Percentiles rank a stretch among this genome's conserved stretches.
These are phyloP conservation scores for Pseudopithomyces chartarum DNA, from an alignment of 2,329 filamentous ascomycete genomes.

Conservation along the genomic window DNA sequence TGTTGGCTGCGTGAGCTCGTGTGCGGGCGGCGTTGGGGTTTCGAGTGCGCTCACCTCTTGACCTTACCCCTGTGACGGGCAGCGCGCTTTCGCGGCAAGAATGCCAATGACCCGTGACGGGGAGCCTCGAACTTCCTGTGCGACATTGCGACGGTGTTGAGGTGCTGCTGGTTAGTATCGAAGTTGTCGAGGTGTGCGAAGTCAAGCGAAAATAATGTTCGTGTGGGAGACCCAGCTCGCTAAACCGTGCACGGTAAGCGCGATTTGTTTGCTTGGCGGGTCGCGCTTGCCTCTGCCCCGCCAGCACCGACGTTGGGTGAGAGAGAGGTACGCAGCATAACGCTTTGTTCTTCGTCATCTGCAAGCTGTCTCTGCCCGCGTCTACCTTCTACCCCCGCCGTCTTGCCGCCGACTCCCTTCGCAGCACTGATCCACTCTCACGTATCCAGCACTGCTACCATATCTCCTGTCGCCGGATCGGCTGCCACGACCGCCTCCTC, in stretches of 20 bases:
- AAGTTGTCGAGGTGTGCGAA: conserved; percentile 27
- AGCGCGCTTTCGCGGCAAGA: conserved; percentile 76
- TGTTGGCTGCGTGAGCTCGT: conserved; percentile 48
- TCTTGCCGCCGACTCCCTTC: conserved; percentile 25
- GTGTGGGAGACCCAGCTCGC: conserved; percentile 8
- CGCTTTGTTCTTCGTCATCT: conserved; percentile 24
- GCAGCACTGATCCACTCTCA: conserved; percentile 2
- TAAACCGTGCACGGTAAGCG: not conserved
- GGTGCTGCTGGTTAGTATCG: conserved; percentile 43
- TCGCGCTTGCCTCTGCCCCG: not conserved
- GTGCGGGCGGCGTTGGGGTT: conserved; percentile 18
- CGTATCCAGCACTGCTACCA: conserved; percentile 11
- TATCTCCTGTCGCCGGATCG: conserved; percentile 22
- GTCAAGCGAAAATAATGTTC: conserved; percentile 17
- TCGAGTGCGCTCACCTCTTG: conserved; percentile 80
- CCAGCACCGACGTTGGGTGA: not conserved
- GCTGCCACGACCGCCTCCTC: conserved; percentile 31
- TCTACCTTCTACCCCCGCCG: conserved; percentile 24
- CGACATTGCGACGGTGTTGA: conserved; percentile 50
- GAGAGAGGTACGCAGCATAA: conserved; percentile 3
- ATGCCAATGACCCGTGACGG: conserved; percentile 79
- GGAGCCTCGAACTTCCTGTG: conserved; percentile 82
- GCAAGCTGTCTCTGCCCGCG: conserved; percentile 27
- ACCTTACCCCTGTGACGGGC: conserved; percentile 95
- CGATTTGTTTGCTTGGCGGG: not conserved